phyloP scores from a whole-genome alignment of 2,329 filamentous ascomycete genomes.

The Penicillium sp. region DNA sequence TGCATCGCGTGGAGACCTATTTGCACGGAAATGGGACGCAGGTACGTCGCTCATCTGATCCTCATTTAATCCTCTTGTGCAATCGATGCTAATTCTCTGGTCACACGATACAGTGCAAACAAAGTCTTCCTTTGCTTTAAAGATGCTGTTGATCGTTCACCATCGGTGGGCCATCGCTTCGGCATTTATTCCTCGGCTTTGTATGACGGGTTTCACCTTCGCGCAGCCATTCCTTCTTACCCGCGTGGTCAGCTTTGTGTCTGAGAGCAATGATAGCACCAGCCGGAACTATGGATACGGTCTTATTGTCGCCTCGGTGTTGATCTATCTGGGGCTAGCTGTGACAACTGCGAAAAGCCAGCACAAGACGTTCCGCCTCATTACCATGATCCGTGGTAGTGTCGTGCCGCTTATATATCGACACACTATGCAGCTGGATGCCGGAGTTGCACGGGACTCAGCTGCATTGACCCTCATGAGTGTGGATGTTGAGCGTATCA shows the following conservation, averaged over 20 bases:
- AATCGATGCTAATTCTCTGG: not conserved
- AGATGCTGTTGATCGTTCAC: not conserved
- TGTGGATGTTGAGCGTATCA: constrained; percentile 34
- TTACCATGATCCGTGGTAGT: constrained; percentile 15
- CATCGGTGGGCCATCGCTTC: no score
- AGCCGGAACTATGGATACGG: constrained; percentile 32
- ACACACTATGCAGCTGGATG: constrained; percentile 27
- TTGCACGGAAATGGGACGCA: not conserved
- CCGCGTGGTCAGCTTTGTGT: not conserved
- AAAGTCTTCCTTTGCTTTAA: not conserved
- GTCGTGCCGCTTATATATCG: constrained; percentile 28
- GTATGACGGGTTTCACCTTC: not conserved
- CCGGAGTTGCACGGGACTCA: constrained; percentile 13
- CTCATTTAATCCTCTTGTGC: not conserved
- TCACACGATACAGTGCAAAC: not conserved
- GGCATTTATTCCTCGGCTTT: not conserved
- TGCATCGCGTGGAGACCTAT: not conserved
- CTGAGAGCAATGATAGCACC: not conserved
- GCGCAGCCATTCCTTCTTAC: not conserved
- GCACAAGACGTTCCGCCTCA: constrained; percentile 11
- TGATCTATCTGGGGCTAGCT: constrained; percentile 48
- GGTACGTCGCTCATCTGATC: not conserved
- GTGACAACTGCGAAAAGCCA: constrained; percentile 25
- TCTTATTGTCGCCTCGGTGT: constrained; percentile 44
- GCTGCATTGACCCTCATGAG: constrained; percentile 37